These are phyloP conservation scores for Lenwebbia sp. DNA, from an alignment of 345 rosid species.

Conservation along the genomic window DNA sequence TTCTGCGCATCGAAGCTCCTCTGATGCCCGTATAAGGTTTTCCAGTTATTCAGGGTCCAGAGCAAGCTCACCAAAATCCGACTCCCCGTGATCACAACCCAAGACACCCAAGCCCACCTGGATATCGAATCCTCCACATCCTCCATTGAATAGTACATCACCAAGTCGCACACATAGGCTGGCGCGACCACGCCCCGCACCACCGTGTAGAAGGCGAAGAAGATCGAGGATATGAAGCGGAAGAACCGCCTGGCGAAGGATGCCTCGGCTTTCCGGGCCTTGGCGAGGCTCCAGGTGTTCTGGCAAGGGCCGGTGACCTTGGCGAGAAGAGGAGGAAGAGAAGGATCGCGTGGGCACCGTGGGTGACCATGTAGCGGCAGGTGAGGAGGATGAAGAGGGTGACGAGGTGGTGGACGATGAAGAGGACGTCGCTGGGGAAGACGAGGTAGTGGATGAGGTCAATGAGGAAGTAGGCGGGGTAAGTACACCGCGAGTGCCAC, in stretches of 20 bases:
- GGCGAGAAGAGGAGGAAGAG: constrained; percentile 56
- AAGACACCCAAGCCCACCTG: constrained; percentile 72
- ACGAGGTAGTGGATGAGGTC: constrained; percentile 23
- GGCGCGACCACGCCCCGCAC: constrained; percentile 68
- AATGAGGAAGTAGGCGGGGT: too few species aligned
- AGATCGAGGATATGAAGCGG: constrained; percentile 33
- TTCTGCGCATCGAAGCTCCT: too few species aligned
- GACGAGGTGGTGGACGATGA: constrained; percentile 75
- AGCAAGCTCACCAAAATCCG: constrained; percentile 50
- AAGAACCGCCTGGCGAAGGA: constrained; percentile 34
- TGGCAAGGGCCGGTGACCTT: constrained; percentile 74
- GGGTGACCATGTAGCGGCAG: constrained; percentile 52
- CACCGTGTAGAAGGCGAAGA: constrained; percentile 38
- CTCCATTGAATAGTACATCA: constrained; percentile 28
- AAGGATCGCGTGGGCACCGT: constrained; percentile 49
- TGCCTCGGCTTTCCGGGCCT: constrained; percentile 23
- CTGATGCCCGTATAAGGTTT: constrained; percentile 17
- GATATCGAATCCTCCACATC: constrained; percentile 34
- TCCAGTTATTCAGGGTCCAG: constrained; percentile 62
- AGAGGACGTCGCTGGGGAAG: constrained; percentile 52
- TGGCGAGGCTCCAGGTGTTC: constrained; percentile 53
- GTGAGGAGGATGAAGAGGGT: constrained; percentile 61
- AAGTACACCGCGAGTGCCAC: too few species aligned
- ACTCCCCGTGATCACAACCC: constrained; percentile 48
- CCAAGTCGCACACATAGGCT: constrained; percentile 39